A percentile compares a stretch with the other conserved stretches of the same genome.
These are phyloP conservation scores for Eucalyptus pauciflora DNA, from an alignment of 345 rosid species.

Conservation along the genomic window DNA sequence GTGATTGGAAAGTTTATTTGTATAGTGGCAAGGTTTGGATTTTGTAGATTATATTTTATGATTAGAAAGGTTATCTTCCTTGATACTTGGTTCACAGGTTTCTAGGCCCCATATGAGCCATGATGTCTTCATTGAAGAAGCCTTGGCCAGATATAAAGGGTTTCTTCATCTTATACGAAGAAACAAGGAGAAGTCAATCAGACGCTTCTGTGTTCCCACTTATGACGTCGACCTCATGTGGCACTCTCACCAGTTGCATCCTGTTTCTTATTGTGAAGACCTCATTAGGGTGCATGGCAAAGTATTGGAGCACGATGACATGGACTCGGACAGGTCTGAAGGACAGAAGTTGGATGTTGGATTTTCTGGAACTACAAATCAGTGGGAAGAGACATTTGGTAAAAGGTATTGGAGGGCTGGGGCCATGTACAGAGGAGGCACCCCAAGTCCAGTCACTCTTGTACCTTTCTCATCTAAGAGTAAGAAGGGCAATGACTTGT, in stretches of 20 bases:
- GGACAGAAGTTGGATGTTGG: slow-evolving; percentile 87
- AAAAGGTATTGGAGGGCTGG: slow-evolving; percentile 87
- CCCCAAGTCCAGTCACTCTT: slow-evolving; percentile 55
- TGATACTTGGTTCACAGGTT: slow-evolving; percentile 29
- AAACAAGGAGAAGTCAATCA: slow-evolving; percentile 57
- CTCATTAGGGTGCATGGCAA: slow-evolving; percentile 48
- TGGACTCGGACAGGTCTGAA: slow-evolving; percentile 78
- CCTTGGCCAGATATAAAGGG: slow-evolving; percentile 85
- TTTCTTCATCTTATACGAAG: slow-evolving; percentile 74
- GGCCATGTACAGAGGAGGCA: slow-evolving; percentile 76
- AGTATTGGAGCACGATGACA: slow-evolving; percentile 88
- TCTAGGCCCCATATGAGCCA: slow-evolving; percentile 51
- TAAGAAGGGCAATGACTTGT: slow-evolving; percentile 16
- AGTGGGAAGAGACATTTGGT: slow-evolving; percentile 85
- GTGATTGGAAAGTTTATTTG: neutral
- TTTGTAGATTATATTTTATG: neutral
- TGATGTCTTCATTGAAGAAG: slow-evolving; percentile 66
- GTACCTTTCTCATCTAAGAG: slow-evolving; percentile 24
- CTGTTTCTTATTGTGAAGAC: slow-evolving; percentile 62
- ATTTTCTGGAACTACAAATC: slow-evolving; percentile 69
- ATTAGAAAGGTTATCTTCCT: neutral
- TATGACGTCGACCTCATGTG: slow-evolving; percentile 95
- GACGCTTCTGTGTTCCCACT: slow-evolving; percentile 78
- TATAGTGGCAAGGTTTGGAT: neutral
- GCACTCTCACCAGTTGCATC: slow-evolving; percentile 97